These are phyloP conservation scores for Taiozyma sp. DNA, from an alignment of 1,139 yeast genomes.

Conservation along the genomic window DNA sequence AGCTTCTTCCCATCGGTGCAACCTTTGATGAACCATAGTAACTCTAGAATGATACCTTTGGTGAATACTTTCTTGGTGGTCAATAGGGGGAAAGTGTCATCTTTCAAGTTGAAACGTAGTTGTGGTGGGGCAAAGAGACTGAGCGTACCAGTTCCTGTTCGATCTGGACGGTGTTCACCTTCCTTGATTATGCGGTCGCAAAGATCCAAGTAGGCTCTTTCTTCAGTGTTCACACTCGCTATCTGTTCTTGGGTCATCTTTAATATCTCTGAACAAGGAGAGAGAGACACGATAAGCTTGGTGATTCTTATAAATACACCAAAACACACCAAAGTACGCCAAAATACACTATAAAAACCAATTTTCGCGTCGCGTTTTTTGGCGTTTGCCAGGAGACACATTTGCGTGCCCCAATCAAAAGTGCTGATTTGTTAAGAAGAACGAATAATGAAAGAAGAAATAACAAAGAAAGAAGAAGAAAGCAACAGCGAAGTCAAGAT, in stretches of 20 bases:
- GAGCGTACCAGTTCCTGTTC: conserved; percentile 96
- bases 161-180: conserved; percentile 89
- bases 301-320: too few relatives aligned
- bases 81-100: conserved; percentile 76
- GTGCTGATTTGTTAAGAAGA: not conserved
- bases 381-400: not conserved
- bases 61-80: conserved; percentile 93
- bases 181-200: conserved; percentile 71
- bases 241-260: conserved; percentile 13
- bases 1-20: conserved; percentile 82
- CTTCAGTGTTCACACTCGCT: conserved; percentile 43
- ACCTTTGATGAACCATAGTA: conserved; percentile 90
- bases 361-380: not conserved
- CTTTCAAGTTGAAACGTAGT: conserved; percentile 69
- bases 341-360: too few relatives aligned
- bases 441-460: too few relatives aligned
- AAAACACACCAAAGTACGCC: too few relatives aligned
- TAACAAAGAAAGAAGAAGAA: not conserved
- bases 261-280: too few relatives aligned
- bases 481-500: conserved; percentile 24
- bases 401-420: not conserved
- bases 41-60: conserved; percentile 83
- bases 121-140: conserved; percentile 96
- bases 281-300: too few relatives aligned
- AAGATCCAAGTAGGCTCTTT: conserved; percentile 80